Evolutionary conservation across 441 rosid genomes (phyloP), one percentile per base, ranked within the genome.

Genomic region (Arabidopsis hybrid): DNA sequence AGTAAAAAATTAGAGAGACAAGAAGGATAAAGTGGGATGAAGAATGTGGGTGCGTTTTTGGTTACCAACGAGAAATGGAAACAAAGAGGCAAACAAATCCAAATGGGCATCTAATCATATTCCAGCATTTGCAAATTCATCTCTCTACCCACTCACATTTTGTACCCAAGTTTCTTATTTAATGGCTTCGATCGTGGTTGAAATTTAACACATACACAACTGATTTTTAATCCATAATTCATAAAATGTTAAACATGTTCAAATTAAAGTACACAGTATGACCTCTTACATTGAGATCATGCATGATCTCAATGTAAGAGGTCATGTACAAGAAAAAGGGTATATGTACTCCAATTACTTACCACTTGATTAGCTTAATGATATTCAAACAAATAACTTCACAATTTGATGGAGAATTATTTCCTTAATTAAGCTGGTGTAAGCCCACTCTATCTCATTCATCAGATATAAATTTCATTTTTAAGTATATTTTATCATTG

Each of bases 71-170:
- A 55, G 59, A 69, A 52, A 61, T 36, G 36, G 51, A 53, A 68
- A 75, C 58, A 68, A 59, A 40, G 73, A 60, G 63, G 73, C 62
- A 67, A 67, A 75, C 65, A 75, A 69, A 69, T 75, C 45, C 8
- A 69, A 62, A 69, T 75, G 79, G 74, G 69, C 74, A 68, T 68
- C 69, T 75, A 53, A 60, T 52, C 74, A 75, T 53, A 67, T 61
- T 68, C 74, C 79, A 75, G 73, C 62, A 74, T 74, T 65, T 57
- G 6, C 47, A 46, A 46, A 56, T 47, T 51, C 3, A 49, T 66
- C 66, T 73, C 66, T 73, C 45, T 60, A 32, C 32, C 73, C 78
- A 74, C 73, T 60, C 73, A 55, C 40, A 42, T 60, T 46, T 50
- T 47, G 31, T 43, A 57, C 71, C 52, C 40, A 73, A 65, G 16